Evolutionary conservation across 2,329 filamentous ascomycete species (phyloP), one percentile per base, ranked within the genome.

Genomic region (Sarocladium kiliense): DNA sequence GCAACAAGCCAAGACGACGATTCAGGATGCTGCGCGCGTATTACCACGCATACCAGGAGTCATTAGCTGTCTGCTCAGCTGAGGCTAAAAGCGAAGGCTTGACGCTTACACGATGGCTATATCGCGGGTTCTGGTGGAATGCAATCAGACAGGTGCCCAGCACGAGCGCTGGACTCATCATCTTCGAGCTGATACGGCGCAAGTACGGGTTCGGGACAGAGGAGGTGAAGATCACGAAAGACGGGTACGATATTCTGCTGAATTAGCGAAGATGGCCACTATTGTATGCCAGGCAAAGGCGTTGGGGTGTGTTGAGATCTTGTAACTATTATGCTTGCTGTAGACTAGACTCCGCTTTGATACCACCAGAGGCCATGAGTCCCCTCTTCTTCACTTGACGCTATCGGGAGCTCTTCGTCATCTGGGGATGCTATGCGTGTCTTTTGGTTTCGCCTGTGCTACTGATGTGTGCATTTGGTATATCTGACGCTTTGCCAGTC

Each of bases 61-160:
- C 87, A 0, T 82, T 81, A 68, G 71, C 76, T 0, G 81, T 85
- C 37, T 89, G 86, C 61, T 63, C 70, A 12, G 73, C 74, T 1
- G 76, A 86, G 58, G 86, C 87, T 0, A 73, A 73, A 3, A 64
- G 71, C 0, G 78, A 85, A 54, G 78, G 81, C 0, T 76, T 80
- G 16, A 78, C 80, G 1, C 75, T 86, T 67, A 66, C 76, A 21
- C 75, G 72, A 14, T 91, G 87, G 80, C 68, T 91, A 5, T 92
- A 88, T 64, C 76, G 81, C 4, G 86, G 84, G 12, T 91, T 91
- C 66, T 84, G 87, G 77, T 82, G 81, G 79, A 85, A 80, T 54
- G 88, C 88, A 1, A 78, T 91, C 54, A 76, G 86, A 4, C 87
- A 91, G 69, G 86, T 89, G 2, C 88, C 88, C 0, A 89, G 86